Conservation (phyloP, 345 rosid species). For the Ceriops tagal region DNA sequence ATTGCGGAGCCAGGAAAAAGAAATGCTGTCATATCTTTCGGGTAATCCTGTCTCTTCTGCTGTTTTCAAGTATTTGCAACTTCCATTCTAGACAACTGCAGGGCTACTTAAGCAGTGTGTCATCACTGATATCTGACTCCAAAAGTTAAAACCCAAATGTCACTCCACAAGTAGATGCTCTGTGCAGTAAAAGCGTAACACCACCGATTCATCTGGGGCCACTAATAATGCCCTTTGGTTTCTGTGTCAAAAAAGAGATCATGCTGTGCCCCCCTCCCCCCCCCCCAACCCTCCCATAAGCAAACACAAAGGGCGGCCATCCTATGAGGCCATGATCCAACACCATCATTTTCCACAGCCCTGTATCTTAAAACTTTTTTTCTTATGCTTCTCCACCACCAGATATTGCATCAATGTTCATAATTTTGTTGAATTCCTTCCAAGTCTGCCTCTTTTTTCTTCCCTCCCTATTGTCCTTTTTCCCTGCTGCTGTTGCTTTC, state of each 20-base stretch:
- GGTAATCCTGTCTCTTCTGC: conserved; percentile 6
- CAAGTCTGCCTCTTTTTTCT: background rate
- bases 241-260: conserved; percentile 7
- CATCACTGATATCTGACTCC: too few relatives aligned
- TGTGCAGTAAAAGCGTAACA: background rate
- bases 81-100: conserved; percentile 21
- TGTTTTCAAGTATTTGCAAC: conserved; percentile 19
- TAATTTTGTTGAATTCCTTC: background rate
- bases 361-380: background rate
- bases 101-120: conserved; percentile 1
- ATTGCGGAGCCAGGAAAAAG: conserved; percentile 6
- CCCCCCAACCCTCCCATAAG: background rate
- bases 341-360: conserved; percentile 23
- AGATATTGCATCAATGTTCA: conserved; percentile 1
- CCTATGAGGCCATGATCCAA: conserved; percentile 12
- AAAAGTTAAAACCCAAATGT: background rate
- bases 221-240: background rate
- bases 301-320: background rate
- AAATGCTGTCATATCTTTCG: conserved; percentile 3
- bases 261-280: conserved; percentile 4
- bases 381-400: conserved; percentile 33
- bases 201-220: background rate
- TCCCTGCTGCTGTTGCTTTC: background rate
- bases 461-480: background rate
- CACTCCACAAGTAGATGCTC: conserved; percentile 1